A percentile compares a stretch with the other conserved stretches of the same genome.
These are phyloP conservation scores for Darksidea phi DNA, from an alignment of 495 filamentous ascomycete species.

Conservation along the genomic window DNA sequence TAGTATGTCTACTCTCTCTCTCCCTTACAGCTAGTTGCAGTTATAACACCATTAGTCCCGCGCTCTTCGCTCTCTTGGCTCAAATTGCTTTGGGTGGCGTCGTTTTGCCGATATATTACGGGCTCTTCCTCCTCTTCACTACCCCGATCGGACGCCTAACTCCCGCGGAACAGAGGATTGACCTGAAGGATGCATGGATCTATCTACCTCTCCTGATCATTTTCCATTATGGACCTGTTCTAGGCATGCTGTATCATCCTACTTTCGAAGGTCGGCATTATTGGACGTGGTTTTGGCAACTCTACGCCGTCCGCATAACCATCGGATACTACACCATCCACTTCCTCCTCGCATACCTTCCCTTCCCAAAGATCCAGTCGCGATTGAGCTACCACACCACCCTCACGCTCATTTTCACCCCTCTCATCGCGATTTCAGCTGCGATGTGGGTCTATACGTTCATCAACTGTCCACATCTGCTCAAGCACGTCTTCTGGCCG, in stretches of 20 bases:
- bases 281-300: constrained; percentile 17
- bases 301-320: background rate
- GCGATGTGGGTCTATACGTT: background rate
- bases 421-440: background rate
- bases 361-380: background rate
- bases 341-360: background rate
- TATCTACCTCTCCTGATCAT: background rate
- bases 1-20: too few relatives aligned
- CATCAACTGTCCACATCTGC: background rate
- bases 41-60: too few relatives aligned
- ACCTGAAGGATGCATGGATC: background rate
- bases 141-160: background rate
- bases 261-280: constrained; percentile 2
- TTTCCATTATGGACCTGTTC: background rate
- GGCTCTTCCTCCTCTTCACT: background rate
- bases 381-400: background rate
- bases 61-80: background rate
- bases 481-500: background rate
- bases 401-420: background rate
- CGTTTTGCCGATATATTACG: constrained; percentile 1
- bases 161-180: background rate
- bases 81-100: constrained; percentile 3
- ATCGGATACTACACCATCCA: background rate
- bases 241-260: background rate
- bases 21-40: too few relatives aligned